Percentiles rank a stretch among this genome's conserved stretches.
Conservation (phyloP, 192 early-diverging fungal genomes). For the Coemansia sp. region DNA sequence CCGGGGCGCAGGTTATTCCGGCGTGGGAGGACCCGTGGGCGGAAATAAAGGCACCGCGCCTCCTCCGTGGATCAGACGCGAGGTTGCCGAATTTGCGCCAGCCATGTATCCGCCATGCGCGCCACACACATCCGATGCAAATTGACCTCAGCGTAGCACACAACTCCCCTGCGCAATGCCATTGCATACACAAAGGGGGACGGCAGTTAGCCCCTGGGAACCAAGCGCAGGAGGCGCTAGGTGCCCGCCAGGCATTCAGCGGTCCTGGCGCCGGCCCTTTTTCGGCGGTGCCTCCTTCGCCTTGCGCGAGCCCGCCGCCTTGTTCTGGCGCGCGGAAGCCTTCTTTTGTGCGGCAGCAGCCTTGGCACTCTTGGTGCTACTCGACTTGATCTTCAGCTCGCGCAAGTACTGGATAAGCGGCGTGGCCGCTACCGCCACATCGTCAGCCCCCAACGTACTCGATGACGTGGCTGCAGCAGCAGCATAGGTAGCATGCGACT, state of each 20-base stretch:
- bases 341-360: neutral
- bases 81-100: too few species aligned
- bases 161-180: too few species aligned
- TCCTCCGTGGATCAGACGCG: too few species aligned
- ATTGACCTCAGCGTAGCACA: too few species aligned
- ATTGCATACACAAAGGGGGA: too few species aligned
- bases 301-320: neutral
- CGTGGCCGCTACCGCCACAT: conserved; percentile 3
- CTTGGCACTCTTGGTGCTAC: neutral
- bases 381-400: conserved; percentile 15
- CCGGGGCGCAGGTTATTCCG: too few species aligned
- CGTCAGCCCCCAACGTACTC: neutral
- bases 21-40: too few species aligned
- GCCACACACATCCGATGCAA: too few species aligned
- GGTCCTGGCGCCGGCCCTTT: conserved; percentile 14
- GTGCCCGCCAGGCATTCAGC: conserved; percentile 3
- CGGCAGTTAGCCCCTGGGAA: too few species aligned
- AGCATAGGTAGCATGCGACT: conserved; percentile 19
- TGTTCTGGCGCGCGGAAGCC: neutral
- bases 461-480: conserved; percentile 11
- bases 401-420: conserved; percentile 37
- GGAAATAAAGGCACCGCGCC: too few species aligned
- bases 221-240: too few species aligned
- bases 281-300: conserved; percentile 1
- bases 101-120: too few species aligned